A percentile compares a stretch with the other conserved stretches of the same genome.
Conservation (phyloP, 2,329 filamentous ascomycete species). For the Raffaelea albimanens region DNA sequence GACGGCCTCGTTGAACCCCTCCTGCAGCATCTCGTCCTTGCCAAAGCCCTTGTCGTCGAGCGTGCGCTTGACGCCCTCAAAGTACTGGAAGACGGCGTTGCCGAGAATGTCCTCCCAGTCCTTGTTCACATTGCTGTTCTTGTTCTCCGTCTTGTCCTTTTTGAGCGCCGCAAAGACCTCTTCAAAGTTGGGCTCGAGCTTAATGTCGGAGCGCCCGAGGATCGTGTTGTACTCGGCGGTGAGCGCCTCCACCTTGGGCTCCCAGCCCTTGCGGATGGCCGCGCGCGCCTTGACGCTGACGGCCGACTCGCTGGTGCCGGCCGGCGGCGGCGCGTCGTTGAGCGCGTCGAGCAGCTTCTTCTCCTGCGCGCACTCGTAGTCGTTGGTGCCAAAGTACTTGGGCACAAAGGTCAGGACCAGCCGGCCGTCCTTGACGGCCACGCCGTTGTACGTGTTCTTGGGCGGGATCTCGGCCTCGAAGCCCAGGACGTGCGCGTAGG, state of each 20-base stretch:
- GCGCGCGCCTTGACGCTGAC: slow-evolving; percentile 34
- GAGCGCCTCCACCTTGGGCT: slow-evolving; percentile 27
- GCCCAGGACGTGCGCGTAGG: slow-evolving; percentile 31
- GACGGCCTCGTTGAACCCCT: slow-evolving; percentile 38
- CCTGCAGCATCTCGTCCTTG: slow-evolving; percentile 34
- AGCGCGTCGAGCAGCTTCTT: slow-evolving; percentile 32
- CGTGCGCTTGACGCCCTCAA: slow-evolving; percentile 24
- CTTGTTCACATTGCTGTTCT: slow-evolving; percentile 20
- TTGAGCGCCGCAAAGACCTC: slow-evolving; percentile 28
- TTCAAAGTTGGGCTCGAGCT: slow-evolving; percentile 38
- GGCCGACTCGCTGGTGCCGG: not conserved
- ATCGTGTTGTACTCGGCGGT: slow-evolving; percentile 25
- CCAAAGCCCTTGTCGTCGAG: slow-evolving; percentile 10
- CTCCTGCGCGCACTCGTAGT: slow-evolving; percentile 25
- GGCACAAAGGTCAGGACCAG: slow-evolving; percentile 39
- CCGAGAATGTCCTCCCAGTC: slow-evolving; percentile 38
- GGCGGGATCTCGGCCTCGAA: slow-evolving; percentile 26
- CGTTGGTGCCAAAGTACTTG: slow-evolving; percentile 34
- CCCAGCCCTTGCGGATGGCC: slow-evolving; percentile 33
- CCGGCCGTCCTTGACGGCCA: slow-evolving; percentile 31
- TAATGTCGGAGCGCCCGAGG: slow-evolving; percentile 29
- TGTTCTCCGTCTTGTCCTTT: slow-evolving; percentile 20
- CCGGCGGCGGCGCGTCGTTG: slow-evolving; percentile 29
- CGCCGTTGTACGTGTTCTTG: slow-evolving; percentile 33
- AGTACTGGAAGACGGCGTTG: slow-evolving; percentile 29